A percentile compares a stretch with the other conserved stretches of the same genome.
Conservation (phyloP, 2,329 filamentous ascomycete genomes). For the Pestalotiopsis sp. region DNA sequence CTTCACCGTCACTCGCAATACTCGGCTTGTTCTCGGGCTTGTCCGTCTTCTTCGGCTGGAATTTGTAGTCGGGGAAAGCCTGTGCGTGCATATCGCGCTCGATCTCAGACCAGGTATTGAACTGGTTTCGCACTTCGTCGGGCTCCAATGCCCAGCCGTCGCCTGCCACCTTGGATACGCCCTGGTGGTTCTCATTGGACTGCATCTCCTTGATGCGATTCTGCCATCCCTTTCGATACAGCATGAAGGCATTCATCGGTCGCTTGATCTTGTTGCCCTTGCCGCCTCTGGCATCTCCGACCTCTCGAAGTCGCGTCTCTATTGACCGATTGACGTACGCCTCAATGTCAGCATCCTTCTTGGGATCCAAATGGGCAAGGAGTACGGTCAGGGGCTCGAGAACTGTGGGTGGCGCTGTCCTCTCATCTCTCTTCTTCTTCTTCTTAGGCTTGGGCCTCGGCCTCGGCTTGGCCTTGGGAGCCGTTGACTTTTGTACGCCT, state of each 20-base stretch:
- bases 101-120: constrained; percentile 75
- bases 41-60: constrained; percentile 76
- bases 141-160: constrained; percentile 84
- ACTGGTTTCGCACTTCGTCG: constrained; percentile 71
- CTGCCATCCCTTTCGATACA: constrained; percentile 92
- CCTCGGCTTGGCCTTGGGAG: constrained; percentile 43
- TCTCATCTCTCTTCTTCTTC: constrained; percentile 45
- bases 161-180: constrained; percentile 87
- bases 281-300: constrained; percentile 54
- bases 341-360: constrained; percentile 77
- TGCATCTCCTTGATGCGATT: constrained; percentile 83
- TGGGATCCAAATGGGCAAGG: constrained; percentile 62
- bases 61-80: constrained; percentile 92
- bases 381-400: constrained; percentile 71
- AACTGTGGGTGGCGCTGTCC: constrained; percentile 51
- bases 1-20: constrained; percentile 35
- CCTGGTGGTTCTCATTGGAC: constrained; percentile 87
- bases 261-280: constrained; percentile 80
- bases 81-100: constrained; percentile 84
- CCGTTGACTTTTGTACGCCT: constrained; percentile 36
- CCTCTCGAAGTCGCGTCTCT: constrained; percentile 69
- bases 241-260: constrained; percentile 98
- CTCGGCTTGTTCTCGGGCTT: constrained; percentile 35
- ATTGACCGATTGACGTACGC: constrained; percentile 74
- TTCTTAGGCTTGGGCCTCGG: constrained; percentile 29